These are phyloP conservation scores for Daedalea quercina DNA, from an alignment of 768 basidiomycete genomes.

Conservation along the genomic window DNA sequence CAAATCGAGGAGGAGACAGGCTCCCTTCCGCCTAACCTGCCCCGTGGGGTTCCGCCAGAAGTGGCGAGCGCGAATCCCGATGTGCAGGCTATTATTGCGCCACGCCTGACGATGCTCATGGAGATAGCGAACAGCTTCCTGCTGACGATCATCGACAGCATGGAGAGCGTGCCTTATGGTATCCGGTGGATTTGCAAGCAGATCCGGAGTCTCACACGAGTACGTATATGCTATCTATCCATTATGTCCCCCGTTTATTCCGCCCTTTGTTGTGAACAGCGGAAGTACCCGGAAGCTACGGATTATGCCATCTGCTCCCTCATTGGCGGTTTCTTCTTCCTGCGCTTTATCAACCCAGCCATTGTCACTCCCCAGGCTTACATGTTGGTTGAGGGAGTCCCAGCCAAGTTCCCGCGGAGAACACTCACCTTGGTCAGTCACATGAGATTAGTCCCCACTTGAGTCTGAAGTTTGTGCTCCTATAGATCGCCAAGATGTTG, in stretches of 20 bases:
- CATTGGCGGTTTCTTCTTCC: slow-evolving; percentile 99
- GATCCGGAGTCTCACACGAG: slow-evolving; percentile 59
- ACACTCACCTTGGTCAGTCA: slow-evolving; percentile 80
- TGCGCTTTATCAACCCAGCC: slow-evolving; percentile 98
- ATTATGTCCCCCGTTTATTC: slow-evolving; percentile 1
- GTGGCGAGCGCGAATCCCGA: slow-evolving; percentile 90
- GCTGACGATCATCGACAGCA: slow-evolving; percentile 94
- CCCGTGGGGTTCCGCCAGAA: slow-evolving; percentile 90
- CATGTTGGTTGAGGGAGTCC: slow-evolving; percentile 97
- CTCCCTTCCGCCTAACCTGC: slow-evolving; percentile 81
- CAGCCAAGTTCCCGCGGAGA: slow-evolving; percentile 94
- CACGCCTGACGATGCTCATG: slow-evolving; percentile 97
- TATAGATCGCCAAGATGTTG: slow-evolving; percentile 97
- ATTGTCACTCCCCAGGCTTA: slow-evolving; percentile 99
- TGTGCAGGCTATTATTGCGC: slow-evolving; percentile 97
- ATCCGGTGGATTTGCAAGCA: slow-evolving; percentile 99
- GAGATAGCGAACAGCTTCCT: slow-evolving; percentile 99
- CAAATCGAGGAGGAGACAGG: slow-evolving; percentile 99
- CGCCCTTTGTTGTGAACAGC: slow-evolving; percentile 35
- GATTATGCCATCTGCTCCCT: slow-evolving; percentile 98
- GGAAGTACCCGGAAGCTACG: slow-evolving; percentile 98
- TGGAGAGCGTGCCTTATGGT: slow-evolving; percentile 98
- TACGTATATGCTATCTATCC: not conserved
- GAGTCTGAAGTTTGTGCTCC: not conserved
- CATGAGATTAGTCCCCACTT: not conserved